phyloP scores from a whole-genome alignment of 1,284 basidiomycete species.

The Psilocybe mexicana region DNA sequence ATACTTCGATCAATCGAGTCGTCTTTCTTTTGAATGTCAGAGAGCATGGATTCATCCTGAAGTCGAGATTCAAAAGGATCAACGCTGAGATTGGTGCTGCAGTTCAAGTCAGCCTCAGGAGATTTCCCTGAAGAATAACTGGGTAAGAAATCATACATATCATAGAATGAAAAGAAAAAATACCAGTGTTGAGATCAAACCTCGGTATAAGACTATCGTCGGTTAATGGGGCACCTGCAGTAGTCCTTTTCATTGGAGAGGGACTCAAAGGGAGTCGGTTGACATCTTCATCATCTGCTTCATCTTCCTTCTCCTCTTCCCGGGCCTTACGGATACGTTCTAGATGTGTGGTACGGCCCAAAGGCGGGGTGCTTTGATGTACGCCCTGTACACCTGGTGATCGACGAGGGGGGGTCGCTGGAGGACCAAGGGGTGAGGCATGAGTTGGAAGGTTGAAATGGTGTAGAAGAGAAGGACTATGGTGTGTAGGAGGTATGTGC shows the following conservation, averaged over 20 bases:
- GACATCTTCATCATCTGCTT: slow-evolving; percentile 47
- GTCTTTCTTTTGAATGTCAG: slow-evolving; percentile 19
- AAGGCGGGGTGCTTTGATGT: slow-evolving; percentile 39
- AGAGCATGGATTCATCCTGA: slow-evolving; percentile 27
- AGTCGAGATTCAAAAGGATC: slow-evolving; percentile 26
- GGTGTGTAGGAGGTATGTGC: slow-evolving; percentile 17
- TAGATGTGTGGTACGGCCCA: slow-evolving; percentile 48
- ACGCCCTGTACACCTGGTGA: slow-evolving; percentile 24
- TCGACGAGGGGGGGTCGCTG: slow-evolving; percentile 35
- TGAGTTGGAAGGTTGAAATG: slow-evolving; percentile 30
- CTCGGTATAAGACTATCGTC: slow-evolving; percentile 46
- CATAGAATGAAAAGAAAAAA: background rate
- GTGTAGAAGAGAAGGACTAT: slow-evolving; percentile 26
- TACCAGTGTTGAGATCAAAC: slow-evolving; percentile 39
- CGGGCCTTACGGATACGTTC: slow-evolving; percentile 44
- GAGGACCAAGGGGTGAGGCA: slow-evolving; percentile 31
- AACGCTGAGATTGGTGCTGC: slow-evolving; percentile 13
- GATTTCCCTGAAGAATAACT: slow-evolving; percentile 6
- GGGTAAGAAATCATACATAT: background rate
- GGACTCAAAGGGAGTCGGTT: slow-evolving; percentile 61
- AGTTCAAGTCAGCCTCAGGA: slow-evolving; percentile 9
- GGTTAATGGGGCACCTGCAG: slow-evolving; percentile 13
- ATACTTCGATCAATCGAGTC: slow-evolving; percentile 21
- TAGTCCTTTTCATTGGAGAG: slow-evolving; percentile 49
- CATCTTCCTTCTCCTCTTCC: slow-evolving; percentile 41